phyloP scores from a whole-genome alignment of 106 monocot species.

The Dendrobium nobile region DNA sequence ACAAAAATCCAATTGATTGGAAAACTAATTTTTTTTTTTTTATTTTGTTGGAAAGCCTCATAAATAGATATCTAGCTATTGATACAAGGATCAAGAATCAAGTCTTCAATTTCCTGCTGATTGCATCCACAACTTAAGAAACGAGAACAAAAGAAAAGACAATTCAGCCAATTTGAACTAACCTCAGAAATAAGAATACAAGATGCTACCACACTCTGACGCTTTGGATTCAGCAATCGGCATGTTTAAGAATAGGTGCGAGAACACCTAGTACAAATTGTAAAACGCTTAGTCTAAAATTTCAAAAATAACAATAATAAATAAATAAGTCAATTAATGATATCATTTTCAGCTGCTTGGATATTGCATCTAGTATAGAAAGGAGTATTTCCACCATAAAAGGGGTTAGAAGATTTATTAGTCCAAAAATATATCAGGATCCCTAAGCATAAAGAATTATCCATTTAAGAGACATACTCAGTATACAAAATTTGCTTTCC shows the following conservation, averaged over 20 bases:
- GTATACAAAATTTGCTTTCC: background rate
- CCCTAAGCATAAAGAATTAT: background rate
- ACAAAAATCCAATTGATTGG: background rate
- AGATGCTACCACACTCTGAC: conserved; percentile 91
- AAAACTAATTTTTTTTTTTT: background rate
- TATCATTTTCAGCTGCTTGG: no score
- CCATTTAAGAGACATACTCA: background rate
- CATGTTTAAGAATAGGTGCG: conserved; percentile 92
- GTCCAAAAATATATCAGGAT: background rate
- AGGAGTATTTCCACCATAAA: background rate
- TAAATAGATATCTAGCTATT: background rate
- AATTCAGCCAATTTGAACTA: conserved; percentile 16
- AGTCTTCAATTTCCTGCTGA: background rate
- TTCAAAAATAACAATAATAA: background rate
- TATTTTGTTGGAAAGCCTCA: background rate
- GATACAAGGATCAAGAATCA: background rate
- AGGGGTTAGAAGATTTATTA: background rate
- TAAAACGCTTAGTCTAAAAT: conserved; percentile 5
- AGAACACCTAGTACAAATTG: conserved; percentile 70
- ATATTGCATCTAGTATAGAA: background rate
- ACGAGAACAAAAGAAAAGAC: background rate
- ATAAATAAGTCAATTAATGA: background rate
- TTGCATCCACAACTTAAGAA: background rate
- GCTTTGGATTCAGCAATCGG: conserved; percentile 93
- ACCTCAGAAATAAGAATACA: conserved; percentile 93